Evolutionary conservation across 176 grass and related monocot species (phyloP).

Genomic region (Paspalum notatum): DNA sequence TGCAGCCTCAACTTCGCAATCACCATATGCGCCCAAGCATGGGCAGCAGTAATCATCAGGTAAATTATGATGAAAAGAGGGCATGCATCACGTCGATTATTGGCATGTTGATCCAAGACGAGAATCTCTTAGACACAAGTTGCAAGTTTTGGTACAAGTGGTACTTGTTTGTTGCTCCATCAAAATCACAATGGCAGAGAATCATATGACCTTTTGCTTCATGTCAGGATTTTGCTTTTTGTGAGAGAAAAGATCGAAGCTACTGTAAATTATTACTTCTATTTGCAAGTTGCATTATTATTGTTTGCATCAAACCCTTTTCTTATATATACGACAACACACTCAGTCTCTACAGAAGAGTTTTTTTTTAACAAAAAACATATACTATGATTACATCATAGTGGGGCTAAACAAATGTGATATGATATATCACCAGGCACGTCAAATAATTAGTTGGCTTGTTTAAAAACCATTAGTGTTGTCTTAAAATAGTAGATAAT

Average conservation of each 20-base stretch:
- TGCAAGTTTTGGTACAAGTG: conserved; percentile 35
- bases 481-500: neutral
- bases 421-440: neutral
- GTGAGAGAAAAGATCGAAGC: neutral
- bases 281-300: conserved; percentile 7
- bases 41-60: neutral
- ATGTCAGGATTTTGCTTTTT: neutral
- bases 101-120: neutral
- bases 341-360: neutral
- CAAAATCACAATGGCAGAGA: conserved; percentile 37
- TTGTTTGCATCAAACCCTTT: neutral
- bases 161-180: conserved; percentile 23
- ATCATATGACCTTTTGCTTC: neutral
- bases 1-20: conserved; percentile 22
- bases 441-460: neutral
- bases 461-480: neutral
- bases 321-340: neutral
- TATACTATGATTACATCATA: neutral
- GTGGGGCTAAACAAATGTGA: neutral
- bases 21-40: neutral
- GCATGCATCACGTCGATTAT: neutral
- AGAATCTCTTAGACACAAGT: conserved; percentile 28
- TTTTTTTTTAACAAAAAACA: too few relatives aligned
- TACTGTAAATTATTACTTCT: neutral
- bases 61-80: conserved; percentile 24